Evolutionary conservation across 441 rosid species (phyloP).

Genomic region (Eruca vesicaria): DNA sequence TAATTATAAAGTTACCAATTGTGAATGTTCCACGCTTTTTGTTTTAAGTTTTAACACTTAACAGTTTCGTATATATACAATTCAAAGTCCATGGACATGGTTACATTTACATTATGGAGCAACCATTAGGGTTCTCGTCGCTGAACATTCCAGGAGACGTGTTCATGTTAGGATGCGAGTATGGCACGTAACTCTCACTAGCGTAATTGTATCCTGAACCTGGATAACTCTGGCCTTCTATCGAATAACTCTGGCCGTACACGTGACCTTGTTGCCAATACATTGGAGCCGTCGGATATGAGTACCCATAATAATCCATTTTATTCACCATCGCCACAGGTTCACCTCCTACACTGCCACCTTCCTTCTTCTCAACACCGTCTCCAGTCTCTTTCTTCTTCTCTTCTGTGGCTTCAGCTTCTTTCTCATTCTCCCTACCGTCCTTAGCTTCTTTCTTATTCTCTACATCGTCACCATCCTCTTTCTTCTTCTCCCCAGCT

Average conservation of each 20-base stretch:
- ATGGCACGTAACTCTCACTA: slow-evolving; percentile 29
- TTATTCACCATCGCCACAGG: slow-evolving; percentile 58
- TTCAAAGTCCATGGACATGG: neutral
- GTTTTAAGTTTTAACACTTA: neutral
- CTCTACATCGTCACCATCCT: slow-evolving; percentile 12
- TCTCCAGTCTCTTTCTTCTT: neutral
- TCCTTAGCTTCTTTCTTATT: slow-evolving; percentile 13
- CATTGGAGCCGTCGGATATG: slow-evolving; percentile 37
- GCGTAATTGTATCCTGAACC: slow-evolving; percentile 28
- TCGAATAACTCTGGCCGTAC: slow-evolving; percentile 27
- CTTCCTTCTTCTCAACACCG: slow-evolving; percentile 23
- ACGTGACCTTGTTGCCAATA: slow-evolving; percentile 42
- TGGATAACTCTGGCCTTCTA: slow-evolving; percentile 3
- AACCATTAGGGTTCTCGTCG: slow-evolving; percentile 59
- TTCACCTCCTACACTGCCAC: slow-evolving; percentile 29
- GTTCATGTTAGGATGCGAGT: slow-evolving; percentile 34
- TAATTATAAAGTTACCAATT: neutral
- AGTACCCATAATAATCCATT: slow-evolving; percentile 54
- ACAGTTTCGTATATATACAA: neutral
- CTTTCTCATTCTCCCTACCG: too few relatives aligned
- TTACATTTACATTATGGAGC: slow-evolving; percentile 47
- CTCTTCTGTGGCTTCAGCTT: too few relatives aligned
- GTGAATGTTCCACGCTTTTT: slow-evolving; percentile 3
- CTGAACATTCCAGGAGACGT: slow-evolving; percentile 53
- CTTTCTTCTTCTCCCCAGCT: slow-evolving; percentile 31